These are phyloP conservation scores for Apium graveolens DNA, from an alignment of 129 eudicot genomes.

Conservation along the genomic window DNA sequence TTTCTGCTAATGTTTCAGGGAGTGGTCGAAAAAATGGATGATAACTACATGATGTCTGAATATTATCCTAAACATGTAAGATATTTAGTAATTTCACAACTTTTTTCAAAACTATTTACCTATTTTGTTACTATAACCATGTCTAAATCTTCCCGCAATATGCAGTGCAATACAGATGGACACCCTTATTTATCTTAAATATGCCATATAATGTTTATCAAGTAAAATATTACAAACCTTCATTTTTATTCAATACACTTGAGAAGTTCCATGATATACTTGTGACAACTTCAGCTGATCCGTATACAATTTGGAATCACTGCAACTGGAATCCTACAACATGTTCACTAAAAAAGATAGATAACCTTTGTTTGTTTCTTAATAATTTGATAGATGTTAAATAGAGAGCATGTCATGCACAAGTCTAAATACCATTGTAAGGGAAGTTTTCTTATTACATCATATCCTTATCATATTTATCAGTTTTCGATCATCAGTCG, in stretches of 20 bases:
- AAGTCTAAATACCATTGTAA: neutral
- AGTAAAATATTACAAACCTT: slow-evolving; percentile 32
- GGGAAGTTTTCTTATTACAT: too few relatives aligned
- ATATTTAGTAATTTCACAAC: slow-evolving; percentile 5
- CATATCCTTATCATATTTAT: neutral
- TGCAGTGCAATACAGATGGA: slow-evolving; percentile 50
- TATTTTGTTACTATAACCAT: slow-evolving; percentile 13
- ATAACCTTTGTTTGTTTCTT: too few relatives aligned
- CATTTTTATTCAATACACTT: neutral
- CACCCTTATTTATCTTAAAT: slow-evolving; percentile 82
- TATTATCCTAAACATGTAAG: slow-evolving; percentile 53
- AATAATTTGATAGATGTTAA: too few relatives aligned
- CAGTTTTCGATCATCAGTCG: neutral
- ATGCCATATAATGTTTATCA: slow-evolving; percentile 84
- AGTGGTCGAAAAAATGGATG: slow-evolving; percentile 57
- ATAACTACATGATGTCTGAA: slow-evolving; percentile 49
- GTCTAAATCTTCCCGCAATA: slow-evolving; percentile 67
- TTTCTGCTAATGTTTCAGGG: slow-evolving; percentile 44
- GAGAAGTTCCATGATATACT: slow-evolving; percentile 65
- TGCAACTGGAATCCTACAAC: slow-evolving; percentile 70
- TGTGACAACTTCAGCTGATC: slow-evolving; percentile 91
- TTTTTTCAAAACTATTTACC: neutral
- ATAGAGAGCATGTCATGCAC: too few relatives aligned
- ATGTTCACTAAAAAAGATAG: too few relatives aligned
- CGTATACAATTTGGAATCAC: slow-evolving; percentile 53